A percentile compares a stretch with the other conserved stretches of the same genome.
Evolutionary conservation across 352 stramenopile genomes (phyloP).

Genomic region (Globisporangium apiculatum): DNA sequence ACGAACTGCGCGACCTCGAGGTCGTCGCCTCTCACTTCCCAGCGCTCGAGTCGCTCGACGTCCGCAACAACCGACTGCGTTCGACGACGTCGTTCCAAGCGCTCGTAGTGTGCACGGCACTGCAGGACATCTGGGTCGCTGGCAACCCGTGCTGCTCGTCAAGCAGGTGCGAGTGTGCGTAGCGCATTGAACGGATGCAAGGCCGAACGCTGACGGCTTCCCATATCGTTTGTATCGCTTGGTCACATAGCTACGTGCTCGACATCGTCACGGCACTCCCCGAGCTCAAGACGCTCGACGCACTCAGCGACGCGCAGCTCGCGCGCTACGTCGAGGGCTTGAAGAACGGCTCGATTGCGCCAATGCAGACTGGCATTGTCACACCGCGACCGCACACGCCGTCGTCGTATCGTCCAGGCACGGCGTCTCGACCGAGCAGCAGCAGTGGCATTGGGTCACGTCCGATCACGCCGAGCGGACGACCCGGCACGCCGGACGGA

Average conservation of each 20-base stretch:
- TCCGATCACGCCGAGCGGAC: slow-evolving; percentile 22
- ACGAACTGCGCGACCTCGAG: slow-evolving; percentile 29
- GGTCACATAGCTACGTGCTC: slow-evolving; percentile 37
- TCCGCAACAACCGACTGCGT: slow-evolving; percentile 52
- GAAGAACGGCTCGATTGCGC: slow-evolving; percentile 26
- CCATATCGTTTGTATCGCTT: neutral
- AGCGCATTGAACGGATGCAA: neutral
- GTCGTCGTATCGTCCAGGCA: slow-evolving; percentile 20
- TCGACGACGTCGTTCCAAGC: slow-evolving; percentile 9
- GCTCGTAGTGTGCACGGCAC: slow-evolving; percentile 18
- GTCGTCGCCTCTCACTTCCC: slow-evolving; percentile 25
- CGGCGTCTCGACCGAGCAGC: slow-evolving; percentile 28
- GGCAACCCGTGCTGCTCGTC: slow-evolving; percentile 64
- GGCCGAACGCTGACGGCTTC: too few species aligned
- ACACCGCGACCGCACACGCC: slow-evolving; percentile 29
- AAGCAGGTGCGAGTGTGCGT: slow-evolving; percentile 18
- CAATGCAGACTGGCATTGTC: slow-evolving; percentile 17
- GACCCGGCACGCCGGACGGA: slow-evolving; percentile 21
- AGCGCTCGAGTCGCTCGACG: slow-evolving; percentile 63
- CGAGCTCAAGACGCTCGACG: slow-evolving; percentile 58
- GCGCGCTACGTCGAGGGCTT: slow-evolving; percentile 37
- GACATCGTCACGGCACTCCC: slow-evolving; percentile 35
- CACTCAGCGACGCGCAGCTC: slow-evolving; percentile 38
- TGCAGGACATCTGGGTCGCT: slow-evolving; percentile 64
- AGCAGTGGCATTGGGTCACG: slow-evolving; percentile 10